A percentile compares a stretch with the other conserved stretches of the same genome.
Evolutionary conservation across 73 alveolate species (phyloP).

Genomic region (Symbiodinium natans): DNA sequence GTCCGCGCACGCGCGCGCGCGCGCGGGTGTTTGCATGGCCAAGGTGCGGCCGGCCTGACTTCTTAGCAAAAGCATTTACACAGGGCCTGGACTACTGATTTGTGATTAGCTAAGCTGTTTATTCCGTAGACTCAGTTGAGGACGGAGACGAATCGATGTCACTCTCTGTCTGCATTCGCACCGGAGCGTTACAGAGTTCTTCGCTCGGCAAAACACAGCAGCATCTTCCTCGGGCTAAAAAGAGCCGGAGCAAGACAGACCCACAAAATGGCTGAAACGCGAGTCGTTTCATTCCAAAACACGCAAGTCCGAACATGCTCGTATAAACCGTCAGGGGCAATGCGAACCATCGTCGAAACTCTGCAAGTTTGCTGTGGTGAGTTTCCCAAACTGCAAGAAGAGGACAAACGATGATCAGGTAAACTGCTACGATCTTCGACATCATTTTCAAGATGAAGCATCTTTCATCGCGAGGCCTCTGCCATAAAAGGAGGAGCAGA

Average conservation of each 20-base stretch:
- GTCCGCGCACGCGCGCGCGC: too few relatives aligned
- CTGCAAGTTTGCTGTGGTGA: not conserved
- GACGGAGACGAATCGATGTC: too few relatives aligned
- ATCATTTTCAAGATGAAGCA: constrained; percentile 35
- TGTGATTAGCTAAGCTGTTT: too few relatives aligned
- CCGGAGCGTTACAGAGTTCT: too few relatives aligned
- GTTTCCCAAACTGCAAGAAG: not conserved
- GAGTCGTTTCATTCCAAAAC: not conserved
- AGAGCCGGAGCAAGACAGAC: not conserved
- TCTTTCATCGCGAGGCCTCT: not conserved
- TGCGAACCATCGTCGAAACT: not conserved
- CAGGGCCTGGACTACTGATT: too few relatives aligned
- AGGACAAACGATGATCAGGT: not conserved
- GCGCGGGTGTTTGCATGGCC: too few relatives aligned
- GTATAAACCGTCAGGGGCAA: not conserved
- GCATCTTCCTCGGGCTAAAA: not conserved
- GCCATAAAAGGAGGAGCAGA: not conserved
- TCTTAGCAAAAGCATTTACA: too few relatives aligned
- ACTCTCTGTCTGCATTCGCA: too few relatives aligned
- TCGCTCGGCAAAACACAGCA: not conserved
- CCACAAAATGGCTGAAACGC: not conserved
- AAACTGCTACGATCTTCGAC: not conserved
- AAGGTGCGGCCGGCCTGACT: too few relatives aligned
- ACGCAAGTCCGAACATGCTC: not conserved
- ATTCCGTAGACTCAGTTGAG: too few relatives aligned